These are phyloP conservation scores for Cyberlindnera americana DNA, from an alignment of 805 yeast genomes.

Conservation along the genomic window DNA sequence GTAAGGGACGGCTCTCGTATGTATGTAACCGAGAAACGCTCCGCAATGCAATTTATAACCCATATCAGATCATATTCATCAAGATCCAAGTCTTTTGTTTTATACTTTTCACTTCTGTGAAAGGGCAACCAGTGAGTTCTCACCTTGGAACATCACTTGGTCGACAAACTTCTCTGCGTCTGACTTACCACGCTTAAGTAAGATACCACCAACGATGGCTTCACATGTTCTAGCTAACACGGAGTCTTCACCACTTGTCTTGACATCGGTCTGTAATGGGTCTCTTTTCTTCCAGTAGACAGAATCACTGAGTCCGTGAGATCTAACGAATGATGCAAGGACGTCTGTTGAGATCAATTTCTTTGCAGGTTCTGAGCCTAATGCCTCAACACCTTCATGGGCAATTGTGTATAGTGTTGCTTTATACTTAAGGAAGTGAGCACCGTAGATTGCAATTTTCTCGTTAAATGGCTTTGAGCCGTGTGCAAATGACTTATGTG, in stretches of 20 bases:
- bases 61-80: too few relatives aligned
- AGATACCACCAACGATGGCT: slow-evolving; percentile 68
- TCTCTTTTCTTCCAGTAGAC: slow-evolving; percentile 68
- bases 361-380: slow-evolving; percentile 56
- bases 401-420: slow-evolving; percentile 31
- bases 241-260: slow-evolving; percentile 52
- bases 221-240: slow-evolving; percentile 50
- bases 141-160: slow-evolving; percentile 39
- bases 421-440: slow-evolving; percentile 50
- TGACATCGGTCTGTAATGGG: slow-evolving; percentile 40
- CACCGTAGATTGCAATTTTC: slow-evolving; percentile 70
- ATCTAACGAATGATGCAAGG: slow-evolving; percentile 50
- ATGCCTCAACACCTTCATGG: slow-evolving; percentile 38
- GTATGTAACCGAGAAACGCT: too few relatives aligned
- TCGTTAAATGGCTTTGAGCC: slow-evolving; percentile 89
- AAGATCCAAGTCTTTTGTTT: too few relatives aligned
- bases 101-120: slow-evolving; percentile 7
- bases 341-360: slow-evolving; percentile 47
- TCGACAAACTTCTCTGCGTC: slow-evolving; percentile 57
- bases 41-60: too few relatives aligned
- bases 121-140: slow-evolving; percentile 23
- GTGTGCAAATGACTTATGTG: slow-evolving; percentile 94
- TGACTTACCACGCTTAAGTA: slow-evolving; percentile 55
- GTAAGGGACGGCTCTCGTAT: too few relatives aligned
- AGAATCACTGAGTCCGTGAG: slow-evolving; percentile 43